phyloP scores from a whole-genome alignment of 2,329 filamentous ascomycete genomes.

The Herpotrichia juniperi region DNA sequence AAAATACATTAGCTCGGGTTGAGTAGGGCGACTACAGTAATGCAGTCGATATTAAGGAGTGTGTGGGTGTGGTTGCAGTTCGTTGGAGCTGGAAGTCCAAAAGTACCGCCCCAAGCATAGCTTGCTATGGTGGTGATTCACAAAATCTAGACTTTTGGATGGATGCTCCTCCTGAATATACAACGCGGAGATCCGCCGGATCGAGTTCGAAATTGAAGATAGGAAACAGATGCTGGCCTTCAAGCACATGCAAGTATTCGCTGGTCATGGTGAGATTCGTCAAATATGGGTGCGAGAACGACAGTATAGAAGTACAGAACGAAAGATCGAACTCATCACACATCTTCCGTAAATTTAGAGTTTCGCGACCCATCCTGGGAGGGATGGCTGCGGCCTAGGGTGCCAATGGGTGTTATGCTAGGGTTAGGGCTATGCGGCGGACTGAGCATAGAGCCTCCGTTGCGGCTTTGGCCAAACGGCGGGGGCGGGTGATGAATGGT shows the following conservation, averaged over 20 bases:
- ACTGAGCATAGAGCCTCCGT: slow-evolving; percentile 34
- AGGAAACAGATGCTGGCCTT: slow-evolving; percentile 11
- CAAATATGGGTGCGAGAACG: slow-evolving; percentile 24
- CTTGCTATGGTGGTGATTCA: too few relatives aligned
- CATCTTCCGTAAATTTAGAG: slow-evolving; percentile 56
- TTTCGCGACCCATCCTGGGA: slow-evolving; percentile 54
- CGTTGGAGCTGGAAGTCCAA: neutral
- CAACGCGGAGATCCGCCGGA: neutral
- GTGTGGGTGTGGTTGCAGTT: neutral
- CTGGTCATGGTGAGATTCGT: slow-evolving; percentile 20
- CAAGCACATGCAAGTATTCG: slow-evolving; percentile 28
- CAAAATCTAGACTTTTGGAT: neutral
- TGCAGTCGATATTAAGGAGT: slow-evolving; percentile 10
- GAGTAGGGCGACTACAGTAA: slow-evolving; percentile 3
- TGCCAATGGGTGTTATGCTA: slow-evolving; percentile 32
- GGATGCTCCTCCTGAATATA: neutral
- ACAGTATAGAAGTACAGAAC: slow-evolving; percentile 27
- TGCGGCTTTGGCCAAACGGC: slow-evolving; percentile 28
- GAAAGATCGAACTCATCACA: slow-evolving; percentile 34
- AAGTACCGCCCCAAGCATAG: too few relatives aligned
- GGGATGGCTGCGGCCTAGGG: slow-evolving; percentile 51
- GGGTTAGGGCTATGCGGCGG: slow-evolving; percentile 47
- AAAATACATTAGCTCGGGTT: slow-evolving; percentile 9
- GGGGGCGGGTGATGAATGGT: slow-evolving; percentile 57
- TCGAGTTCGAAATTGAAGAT: neutral